Conservation (phyloP, 192 early-diverging fungal genomes). For the Backusella macrospora region DNA sequence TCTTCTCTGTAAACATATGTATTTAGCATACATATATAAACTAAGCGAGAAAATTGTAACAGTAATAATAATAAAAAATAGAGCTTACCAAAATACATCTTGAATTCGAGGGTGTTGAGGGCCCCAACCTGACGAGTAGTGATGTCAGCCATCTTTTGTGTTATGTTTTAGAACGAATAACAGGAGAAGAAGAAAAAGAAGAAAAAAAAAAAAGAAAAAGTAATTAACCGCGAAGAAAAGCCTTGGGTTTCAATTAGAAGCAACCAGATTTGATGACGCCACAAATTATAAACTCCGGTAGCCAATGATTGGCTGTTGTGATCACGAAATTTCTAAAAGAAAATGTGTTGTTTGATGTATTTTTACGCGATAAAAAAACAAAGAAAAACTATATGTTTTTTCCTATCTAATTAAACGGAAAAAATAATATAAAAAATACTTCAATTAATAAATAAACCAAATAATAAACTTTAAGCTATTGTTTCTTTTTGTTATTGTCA, state of each 20-base stretch:
- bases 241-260: background rate
- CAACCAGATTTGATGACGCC: conserved; percentile 18
- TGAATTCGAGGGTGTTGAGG: conserved; percentile 87
- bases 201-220: conserved; percentile 22
- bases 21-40: background rate
- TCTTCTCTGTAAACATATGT: conserved; percentile 57
- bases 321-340: conserved; percentile 16
- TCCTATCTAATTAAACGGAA: background rate
- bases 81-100: conserved; percentile 79
- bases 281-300: background rate
- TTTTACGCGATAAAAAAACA: conserved; percentile 15
- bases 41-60: background rate
- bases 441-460: background rate
- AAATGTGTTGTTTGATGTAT: conserved; percentile 5
- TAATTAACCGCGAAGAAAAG: background rate
- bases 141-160: conserved; percentile 61
- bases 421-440: background rate
- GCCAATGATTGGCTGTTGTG: background rate
- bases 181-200: background rate
- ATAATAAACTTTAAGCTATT: background rate
- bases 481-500: background rate
- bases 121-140: conserved; percentile 84
- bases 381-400: background rate
- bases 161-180: background rate
- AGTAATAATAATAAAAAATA: background rate